phyloP scores from a whole-genome alignment of 148 eudicot species.

The Vaccinium myrtillus region DNA sequence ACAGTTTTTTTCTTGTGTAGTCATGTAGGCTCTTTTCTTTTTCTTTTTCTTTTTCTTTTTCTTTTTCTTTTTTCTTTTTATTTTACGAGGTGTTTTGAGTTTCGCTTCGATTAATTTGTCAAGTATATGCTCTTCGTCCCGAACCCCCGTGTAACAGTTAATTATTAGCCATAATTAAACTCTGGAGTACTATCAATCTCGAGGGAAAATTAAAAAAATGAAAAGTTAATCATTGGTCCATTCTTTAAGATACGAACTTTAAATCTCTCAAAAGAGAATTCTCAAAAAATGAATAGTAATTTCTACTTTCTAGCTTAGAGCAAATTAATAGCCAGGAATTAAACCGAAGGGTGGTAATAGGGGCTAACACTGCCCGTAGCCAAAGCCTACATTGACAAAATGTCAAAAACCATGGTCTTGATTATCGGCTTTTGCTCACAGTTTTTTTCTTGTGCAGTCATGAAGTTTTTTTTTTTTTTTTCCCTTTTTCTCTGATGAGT shows the following conservation, averaged over 20 bases:
- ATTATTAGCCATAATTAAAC: no score
- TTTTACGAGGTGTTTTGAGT: not conserved
- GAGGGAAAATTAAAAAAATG: not conserved
- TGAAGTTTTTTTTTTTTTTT: not conserved
- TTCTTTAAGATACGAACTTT: not conserved
- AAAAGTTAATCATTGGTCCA: not conserved
- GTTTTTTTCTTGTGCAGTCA: not conserved
- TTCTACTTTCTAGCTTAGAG: not conserved
- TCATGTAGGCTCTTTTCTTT: not conserved
- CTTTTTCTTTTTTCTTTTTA: not conserved
- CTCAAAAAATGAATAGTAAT: not conserved
- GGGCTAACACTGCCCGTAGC: not conserved
- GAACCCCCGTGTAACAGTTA: no score
- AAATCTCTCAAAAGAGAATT: not conserved
- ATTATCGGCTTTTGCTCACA: not conserved
- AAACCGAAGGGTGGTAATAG: not conserved
- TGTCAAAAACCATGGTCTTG: not conserved
- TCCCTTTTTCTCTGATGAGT: not conserved
- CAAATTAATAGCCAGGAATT: not conserved
- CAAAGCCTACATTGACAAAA: slow-evolving; percentile 4
- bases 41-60: no score
- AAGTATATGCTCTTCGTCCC: no score
- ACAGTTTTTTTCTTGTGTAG: not conserved
- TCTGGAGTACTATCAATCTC: not conserved
- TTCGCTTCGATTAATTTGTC: no score